A percentile compares a stretch with the other conserved stretches of the same genome.
Evolutionary conservation across 202 grass and related monocot genomes (phyloP).

Genomic region (Digitaria exilis): DNA sequence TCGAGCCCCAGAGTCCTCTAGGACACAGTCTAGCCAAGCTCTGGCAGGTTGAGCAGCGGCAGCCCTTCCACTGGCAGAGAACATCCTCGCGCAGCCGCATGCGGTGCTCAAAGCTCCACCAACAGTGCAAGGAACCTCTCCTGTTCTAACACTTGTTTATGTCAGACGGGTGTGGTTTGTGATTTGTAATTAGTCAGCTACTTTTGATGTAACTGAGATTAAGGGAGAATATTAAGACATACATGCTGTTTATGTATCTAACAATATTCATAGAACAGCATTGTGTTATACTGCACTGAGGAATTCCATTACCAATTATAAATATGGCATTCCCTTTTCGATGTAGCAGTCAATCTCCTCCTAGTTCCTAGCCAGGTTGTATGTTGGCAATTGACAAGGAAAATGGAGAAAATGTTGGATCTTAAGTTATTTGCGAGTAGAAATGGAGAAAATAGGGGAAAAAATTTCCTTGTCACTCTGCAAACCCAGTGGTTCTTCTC

Average conservation of each 20-base stretch:
- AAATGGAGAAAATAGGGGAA: neutral
- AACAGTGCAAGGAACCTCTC: too few relatives aligned
- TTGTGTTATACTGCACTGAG: neutral
- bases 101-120: too few relatives aligned
- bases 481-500: neutral
- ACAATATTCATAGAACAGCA: neutral
- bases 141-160: slow-evolving; percentile 6
- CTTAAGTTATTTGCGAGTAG: neutral
- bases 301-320: neutral
- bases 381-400: neutral
- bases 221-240: neutral
- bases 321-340: neutral
- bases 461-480: neutral
- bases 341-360: too few relatives aligned
- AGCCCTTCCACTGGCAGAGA: too few relatives aligned
- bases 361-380: neutral
- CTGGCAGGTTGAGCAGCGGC: too few relatives aligned
- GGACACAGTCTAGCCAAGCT: too few relatives aligned
- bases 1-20: too few relatives aligned
- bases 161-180: neutral
- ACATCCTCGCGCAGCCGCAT: too few relatives aligned
- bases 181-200: slow-evolving; percentile 1
- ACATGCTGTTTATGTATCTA: slow-evolving; percentile 12
- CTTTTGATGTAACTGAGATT: neutral
- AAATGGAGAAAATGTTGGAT: neutral